phyloP scores from a whole-genome alignment of 1,284 basidiomycete genomes.

The Wolfiporia cocos region DNA sequence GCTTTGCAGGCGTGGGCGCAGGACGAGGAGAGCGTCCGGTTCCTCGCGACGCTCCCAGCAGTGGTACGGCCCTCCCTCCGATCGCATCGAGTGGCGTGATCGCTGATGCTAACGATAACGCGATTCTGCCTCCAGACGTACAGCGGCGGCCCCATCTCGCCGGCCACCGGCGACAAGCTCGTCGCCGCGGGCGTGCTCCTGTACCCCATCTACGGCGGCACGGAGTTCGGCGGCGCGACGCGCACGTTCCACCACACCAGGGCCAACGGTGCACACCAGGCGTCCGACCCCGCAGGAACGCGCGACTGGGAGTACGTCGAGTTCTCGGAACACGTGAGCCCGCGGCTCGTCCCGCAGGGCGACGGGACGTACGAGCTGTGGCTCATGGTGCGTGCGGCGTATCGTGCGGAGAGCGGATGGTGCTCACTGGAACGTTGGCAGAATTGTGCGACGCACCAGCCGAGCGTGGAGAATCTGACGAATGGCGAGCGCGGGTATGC shows the following conservation, averaged over 20 bases:
- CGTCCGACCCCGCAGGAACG: too few species aligned
- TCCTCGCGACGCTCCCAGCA: conserved; percentile 6
- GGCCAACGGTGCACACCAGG: conserved; percentile 2
- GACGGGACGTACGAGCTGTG: conserved; percentile 26
- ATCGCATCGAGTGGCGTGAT: background rate
- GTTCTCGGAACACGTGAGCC: conserved; percentile 14
- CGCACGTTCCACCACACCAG: background rate
- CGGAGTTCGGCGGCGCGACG: conserved; percentile 11
- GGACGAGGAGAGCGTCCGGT: conserved; percentile 7
- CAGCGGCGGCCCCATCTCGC: conserved; percentile 11
- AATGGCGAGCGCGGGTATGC: conserved; percentile 17
- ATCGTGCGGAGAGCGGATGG: background rate
- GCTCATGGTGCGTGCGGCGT: conserved; percentile 22
- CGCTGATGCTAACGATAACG: background rate
- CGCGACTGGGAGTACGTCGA: conserved; percentile 26
- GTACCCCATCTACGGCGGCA: conserved; percentile 10
- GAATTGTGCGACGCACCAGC: conserved; percentile 13
- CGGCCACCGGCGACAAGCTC: conserved; percentile 6
- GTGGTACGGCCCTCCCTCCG: conserved; percentile 5
- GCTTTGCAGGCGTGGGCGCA: conserved; percentile 11
- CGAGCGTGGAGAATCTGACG: conserved; percentile 20
- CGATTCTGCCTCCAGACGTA: too few species aligned
- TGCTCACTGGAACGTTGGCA: conserved; percentile 5
- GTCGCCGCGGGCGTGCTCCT: conserved; percentile 10
- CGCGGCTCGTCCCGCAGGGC: conserved; percentile 23